These are phyloP conservation scores for Citrus mangshanensis DNA, from an alignment of 345 rosid genomes.

Conservation along the genomic window DNA sequence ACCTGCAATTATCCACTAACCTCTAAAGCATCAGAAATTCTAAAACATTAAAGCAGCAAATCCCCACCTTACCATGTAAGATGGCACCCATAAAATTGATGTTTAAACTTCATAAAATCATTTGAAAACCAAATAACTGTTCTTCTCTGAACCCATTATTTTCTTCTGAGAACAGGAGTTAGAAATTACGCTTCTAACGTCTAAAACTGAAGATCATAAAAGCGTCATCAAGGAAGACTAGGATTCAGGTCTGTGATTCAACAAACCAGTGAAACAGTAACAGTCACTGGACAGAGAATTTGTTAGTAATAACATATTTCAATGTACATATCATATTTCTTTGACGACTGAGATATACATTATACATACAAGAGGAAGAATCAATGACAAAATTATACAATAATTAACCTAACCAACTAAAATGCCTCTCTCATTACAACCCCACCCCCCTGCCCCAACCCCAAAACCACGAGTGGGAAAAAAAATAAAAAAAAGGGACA, in stretches of 20 bases:
- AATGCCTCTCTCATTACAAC: not conserved
- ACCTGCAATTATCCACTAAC: not conserved
- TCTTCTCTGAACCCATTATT: not conserved
- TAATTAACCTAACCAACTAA: slow-evolving; percentile 11
- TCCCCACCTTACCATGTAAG: not conserved
- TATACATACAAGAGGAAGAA: not conserved
- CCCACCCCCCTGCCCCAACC: too few relatives aligned
- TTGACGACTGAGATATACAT: not conserved
- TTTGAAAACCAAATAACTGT: not conserved
- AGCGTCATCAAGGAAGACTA: not conserved
- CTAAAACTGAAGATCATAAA: not conserved
- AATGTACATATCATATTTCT: not conserved
- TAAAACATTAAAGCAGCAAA: not conserved
- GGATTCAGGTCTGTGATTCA: not conserved
- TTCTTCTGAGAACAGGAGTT: not conserved
- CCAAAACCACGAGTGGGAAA: not conserved
- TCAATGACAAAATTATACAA: not conserved
- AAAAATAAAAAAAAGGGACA: not conserved
- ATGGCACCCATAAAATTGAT: not conserved
- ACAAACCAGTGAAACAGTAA: not conserved
- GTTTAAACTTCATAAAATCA: not conserved
- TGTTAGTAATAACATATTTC: not conserved
- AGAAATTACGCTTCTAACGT: not conserved
- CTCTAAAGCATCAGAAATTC: not conserved
- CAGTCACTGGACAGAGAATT: not conserved